These are phyloP conservation scores for Astrocystis sublimbata DNA, from an alignment of 495 filamentous ascomycete species.

Conservation along the genomic window DNA sequence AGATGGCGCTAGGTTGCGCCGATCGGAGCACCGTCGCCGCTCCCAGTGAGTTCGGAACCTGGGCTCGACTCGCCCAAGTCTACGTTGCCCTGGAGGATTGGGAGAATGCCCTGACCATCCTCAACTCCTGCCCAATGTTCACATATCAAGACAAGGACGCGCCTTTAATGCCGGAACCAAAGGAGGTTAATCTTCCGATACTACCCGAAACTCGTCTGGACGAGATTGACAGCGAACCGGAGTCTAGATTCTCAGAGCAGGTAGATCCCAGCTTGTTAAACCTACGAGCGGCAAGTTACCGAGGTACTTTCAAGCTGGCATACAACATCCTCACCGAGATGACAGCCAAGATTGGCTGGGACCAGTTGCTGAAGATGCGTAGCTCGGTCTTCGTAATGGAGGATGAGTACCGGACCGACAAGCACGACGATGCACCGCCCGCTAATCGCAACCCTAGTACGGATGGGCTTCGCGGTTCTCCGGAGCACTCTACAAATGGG, in stretches of 20 bases:
- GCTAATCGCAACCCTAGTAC: slow-evolving; percentile 72
- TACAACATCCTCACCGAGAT: slow-evolving; percentile 94
- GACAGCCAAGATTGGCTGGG: slow-evolving; percentile 94
- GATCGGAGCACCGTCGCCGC: slow-evolving; percentile 92
- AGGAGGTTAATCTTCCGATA: slow-evolving; percentile 80
- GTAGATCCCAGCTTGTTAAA: slow-evolving; percentile 86
- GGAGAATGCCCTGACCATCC: slow-evolving; percentile 86
- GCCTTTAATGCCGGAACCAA: slow-evolving; percentile 88
- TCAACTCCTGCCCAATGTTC: slow-evolving; percentile 99
- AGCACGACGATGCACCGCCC: slow-evolving; percentile 60
- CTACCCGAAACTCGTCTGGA: slow-evolving; percentile 89
- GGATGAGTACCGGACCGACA: slow-evolving; percentile 93
- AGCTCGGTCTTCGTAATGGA: slow-evolving; percentile 99
- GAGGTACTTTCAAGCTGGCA: slow-evolving; percentile 92
- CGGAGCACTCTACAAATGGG: slow-evolving; percentile 65
- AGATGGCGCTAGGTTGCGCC: slow-evolving; percentile 88
- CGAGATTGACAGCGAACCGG: slow-evolving; percentile 88
- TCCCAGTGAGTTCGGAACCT: slow-evolving; percentile 95
- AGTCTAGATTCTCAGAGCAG: slow-evolving; percentile 74
- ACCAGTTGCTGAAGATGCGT: slow-evolving; percentile 86
- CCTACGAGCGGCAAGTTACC: slow-evolving; percentile 82
- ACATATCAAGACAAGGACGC: slow-evolving; percentile 98
- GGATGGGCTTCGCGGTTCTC: slow-evolving; percentile 66
- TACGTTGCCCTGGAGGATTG: slow-evolving; percentile 92
- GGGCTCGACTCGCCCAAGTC: slow-evolving; percentile 90